phyloP scores from a whole-genome alignment of 768 basidiomycete genomes.

The Xerocomus brunneocitrinus region DNA sequence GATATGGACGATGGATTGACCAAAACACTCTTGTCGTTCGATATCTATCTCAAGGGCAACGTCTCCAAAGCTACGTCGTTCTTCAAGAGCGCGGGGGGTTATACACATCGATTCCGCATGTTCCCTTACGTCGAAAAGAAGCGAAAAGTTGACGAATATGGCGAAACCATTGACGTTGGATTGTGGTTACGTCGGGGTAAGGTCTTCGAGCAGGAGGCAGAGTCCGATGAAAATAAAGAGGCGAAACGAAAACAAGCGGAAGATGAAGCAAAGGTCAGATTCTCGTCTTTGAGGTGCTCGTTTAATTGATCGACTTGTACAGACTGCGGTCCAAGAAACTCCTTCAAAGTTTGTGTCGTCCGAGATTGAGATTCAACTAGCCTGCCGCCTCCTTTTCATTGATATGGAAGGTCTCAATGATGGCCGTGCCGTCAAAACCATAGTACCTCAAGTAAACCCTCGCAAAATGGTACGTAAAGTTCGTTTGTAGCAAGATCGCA shows the following conservation, averaged over 20 bases:
- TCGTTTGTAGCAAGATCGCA: not conserved
- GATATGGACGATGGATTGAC: conserved; percentile 75
- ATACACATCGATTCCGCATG: conserved; percentile 86
- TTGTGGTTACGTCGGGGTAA: conserved; percentile 94
- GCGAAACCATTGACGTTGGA: conserved; percentile 91
- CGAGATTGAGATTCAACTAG: conserved; percentile 70
- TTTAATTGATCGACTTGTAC: conserved; percentile 12
- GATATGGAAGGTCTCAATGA: conserved; percentile 98
- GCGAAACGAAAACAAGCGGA: conserved; percentile 60
- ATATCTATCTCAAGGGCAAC: conserved; percentile 97
- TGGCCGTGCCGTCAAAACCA: conserved; percentile 93
- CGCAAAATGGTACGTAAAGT: conserved; percentile 73
- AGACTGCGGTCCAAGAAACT: conserved; percentile 76
- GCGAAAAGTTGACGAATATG: conserved; percentile 89
- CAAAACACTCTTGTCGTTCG: conserved; percentile 79
- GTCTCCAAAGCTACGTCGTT: conserved; percentile 82
- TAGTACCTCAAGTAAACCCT: conserved; percentile 94
- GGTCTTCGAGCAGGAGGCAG: conserved; percentile 85
- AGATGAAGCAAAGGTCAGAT: conserved; percentile 67
- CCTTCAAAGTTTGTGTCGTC: conserved; percentile 89
- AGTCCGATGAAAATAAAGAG: conserved; percentile 76
- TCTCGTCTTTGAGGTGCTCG: not conserved
- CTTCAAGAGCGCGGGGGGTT: conserved; percentile 72
- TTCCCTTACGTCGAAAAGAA: conserved; percentile 96
- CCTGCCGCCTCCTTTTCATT: conserved; percentile 84